These are phyloP conservation scores for Saccharomyces jurei DNA, from an alignment of 805 yeast species.

Conservation along the genomic window DNA sequence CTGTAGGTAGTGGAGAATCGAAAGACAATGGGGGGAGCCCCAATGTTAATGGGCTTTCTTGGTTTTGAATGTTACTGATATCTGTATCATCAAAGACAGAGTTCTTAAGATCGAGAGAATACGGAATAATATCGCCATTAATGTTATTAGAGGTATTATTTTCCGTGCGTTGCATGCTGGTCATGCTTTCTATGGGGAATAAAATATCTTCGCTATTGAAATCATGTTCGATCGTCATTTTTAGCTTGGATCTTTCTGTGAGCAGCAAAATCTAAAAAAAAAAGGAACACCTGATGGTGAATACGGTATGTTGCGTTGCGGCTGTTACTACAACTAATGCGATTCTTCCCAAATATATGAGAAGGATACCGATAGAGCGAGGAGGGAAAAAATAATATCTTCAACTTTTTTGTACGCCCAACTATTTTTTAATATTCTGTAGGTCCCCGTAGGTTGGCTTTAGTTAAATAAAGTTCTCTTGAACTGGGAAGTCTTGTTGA, in stretches of 20 bases:
- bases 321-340: background rate
- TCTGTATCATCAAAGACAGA: background rate
- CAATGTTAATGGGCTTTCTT: background rate
- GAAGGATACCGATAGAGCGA: background rate
- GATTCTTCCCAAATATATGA: background rate
- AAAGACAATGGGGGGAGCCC: background rate
- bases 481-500: background rate
- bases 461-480: background rate
- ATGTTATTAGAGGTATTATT: background rate
- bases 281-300: background rate
- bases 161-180: background rate
- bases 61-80: background rate
- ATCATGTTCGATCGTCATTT: background rate
- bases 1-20: background rate
- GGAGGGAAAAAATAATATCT: background rate
- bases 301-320: background rate
- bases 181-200: background rate
- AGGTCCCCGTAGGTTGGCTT: background rate
- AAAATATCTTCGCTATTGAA: background rate
- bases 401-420: background rate
- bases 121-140: background rate
- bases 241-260: background rate
- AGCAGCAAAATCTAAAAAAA: background rate
- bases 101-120: background rate
- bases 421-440: background rate